These are phyloP conservation scores for Gentiana macrophylla DNA, from an alignment of 257 asterid genomes.

Conservation along the genomic window DNA sequence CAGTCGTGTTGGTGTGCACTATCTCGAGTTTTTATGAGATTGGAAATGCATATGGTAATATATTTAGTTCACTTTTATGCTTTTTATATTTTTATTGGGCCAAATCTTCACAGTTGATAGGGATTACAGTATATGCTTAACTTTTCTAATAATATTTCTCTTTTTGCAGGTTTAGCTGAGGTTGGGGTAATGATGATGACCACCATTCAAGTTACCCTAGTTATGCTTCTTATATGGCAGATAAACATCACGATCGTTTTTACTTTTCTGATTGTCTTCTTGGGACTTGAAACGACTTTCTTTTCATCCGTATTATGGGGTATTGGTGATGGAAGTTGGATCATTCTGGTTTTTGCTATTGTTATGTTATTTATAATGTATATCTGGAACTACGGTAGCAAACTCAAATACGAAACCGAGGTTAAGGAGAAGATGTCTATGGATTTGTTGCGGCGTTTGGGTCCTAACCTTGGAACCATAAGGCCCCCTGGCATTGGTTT, in stretches of 20 bases:
- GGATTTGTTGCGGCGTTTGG: constrained; percentile 77
- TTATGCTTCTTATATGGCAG: constrained; percentile 99
- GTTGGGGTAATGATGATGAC: constrained; percentile 97
- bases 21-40: constrained; percentile 87
- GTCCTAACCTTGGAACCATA: constrained; percentile 75
- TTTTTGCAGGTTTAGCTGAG: constrained; percentile 80
- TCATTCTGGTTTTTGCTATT: constrained; percentile 70
- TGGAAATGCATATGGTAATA: constrained; percentile 98
- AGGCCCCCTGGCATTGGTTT: constrained; percentile 97
- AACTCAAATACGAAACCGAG: constrained; percentile 85
- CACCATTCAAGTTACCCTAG: constrained; percentile 71
- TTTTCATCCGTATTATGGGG: constrained; percentile 85
- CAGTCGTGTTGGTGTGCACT: constrained; percentile 71
- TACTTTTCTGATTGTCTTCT: constrained; percentile 49
- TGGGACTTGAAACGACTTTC: constrained; percentile 80
- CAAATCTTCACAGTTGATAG: too few relatives aligned
- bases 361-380: constrained; percentile 72
- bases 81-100: neutral
- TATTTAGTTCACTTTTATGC: constrained; percentile 9
- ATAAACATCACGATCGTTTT: constrained; percentile 58
- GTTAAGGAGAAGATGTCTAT: constrained; percentile 74
- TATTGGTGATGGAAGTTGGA: constrained; percentile 97
- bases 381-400: constrained; percentile 95
- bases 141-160: constrained; percentile 24
- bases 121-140: neutral